phyloP scores from a whole-genome alignment of 2,329 filamentous ascomycete genomes.

The Microdochium nivale region DNA sequence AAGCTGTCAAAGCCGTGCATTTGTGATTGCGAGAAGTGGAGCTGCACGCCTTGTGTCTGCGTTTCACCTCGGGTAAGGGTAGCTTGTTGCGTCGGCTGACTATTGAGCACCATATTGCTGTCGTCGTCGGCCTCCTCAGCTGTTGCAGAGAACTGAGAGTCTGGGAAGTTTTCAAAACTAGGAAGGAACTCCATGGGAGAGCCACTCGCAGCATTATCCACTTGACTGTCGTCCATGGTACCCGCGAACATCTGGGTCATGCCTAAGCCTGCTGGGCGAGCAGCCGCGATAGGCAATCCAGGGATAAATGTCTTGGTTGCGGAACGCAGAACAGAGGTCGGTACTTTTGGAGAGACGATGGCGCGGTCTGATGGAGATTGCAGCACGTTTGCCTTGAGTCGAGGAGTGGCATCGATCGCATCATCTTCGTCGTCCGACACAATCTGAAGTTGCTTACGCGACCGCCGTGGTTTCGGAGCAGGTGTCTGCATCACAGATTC shows the following conservation, averaged over 20 bases:
- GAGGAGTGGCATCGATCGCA: conserved; percentile 38
- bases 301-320: conserved; percentile 64
- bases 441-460: conserved; percentile 40
- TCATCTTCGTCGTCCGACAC: conserved; percentile 61
- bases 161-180: conserved; percentile 46
- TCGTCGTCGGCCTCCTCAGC: conserved; percentile 37
- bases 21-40: conserved; percentile 55
- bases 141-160: conserved; percentile 53
- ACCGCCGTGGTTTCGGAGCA: conserved; percentile 31
- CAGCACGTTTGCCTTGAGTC: conserved; percentile 28
- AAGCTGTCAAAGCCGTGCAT: conserved; percentile 49
- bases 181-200: conserved; percentile 45
- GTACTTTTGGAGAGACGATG: conserved; percentile 41
- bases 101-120: conserved; percentile 43
- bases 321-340: conserved; percentile 58
- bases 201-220: conserved; percentile 12
- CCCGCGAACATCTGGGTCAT: conserved; percentile 87
- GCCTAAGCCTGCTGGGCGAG: conserved; percentile 56
- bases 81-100: conserved; percentile 31
- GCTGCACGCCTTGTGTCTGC: conserved; percentile 36
- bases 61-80: conserved; percentile 29
- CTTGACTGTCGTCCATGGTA: conserved; percentile 66
- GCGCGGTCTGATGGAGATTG: conserved; percentile 33
- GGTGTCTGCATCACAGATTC: conserved; percentile 32
- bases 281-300: conserved; percentile 47